phyloP scores from a whole-genome alignment of 2,329 filamentous ascomycete genomes.

The Sporothrix phasma region DNA sequence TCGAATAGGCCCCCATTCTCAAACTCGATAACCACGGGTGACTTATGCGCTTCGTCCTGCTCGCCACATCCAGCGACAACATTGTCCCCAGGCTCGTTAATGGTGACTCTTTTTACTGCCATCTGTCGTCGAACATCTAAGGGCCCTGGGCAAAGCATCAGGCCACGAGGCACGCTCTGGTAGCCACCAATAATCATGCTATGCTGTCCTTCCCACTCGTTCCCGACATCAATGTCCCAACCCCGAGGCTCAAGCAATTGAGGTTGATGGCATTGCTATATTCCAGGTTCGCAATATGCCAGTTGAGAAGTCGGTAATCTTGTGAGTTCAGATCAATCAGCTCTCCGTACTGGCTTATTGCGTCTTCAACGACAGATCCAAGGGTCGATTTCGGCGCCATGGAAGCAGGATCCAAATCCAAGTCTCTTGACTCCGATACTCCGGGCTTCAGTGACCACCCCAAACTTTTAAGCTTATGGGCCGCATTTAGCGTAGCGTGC shows the following conservation, averaged over 20 bases:
- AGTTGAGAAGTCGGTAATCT: constrained; percentile 86
- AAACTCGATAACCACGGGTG: constrained; percentile 49
- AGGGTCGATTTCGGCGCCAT: constrained; percentile 60
- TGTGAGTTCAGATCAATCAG: constrained; percentile 75
- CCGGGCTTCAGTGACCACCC: constrained; percentile 69
- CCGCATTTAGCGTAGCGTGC: constrained; percentile 60
- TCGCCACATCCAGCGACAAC: too few relatives aligned
- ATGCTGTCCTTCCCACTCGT: constrained; percentile 93
- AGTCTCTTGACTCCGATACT: constrained; percentile 50
- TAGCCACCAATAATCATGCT: constrained; percentile 91
- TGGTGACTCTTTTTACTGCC: constrained; percentile 60
- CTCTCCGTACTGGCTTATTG: constrained; percentile 76
- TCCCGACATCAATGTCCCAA: constrained; percentile 96
- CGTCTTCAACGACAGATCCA: constrained; percentile 83
- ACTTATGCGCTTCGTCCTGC: neutral
- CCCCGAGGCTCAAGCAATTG: constrained; percentile 74
- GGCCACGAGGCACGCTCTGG: constrained; percentile 79
- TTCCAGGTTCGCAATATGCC: constrained; percentile 96
- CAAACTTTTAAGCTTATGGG: constrained; percentile 66
- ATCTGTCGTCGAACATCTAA: constrained; percentile 69
- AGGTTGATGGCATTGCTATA: constrained; percentile 93
- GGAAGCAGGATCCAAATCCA: constrained; percentile 61
- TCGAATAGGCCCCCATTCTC: constrained; percentile 66
- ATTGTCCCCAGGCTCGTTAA: constrained; percentile 32
- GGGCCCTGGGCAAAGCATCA: constrained; percentile 65